Percentiles rank a stretch among this genome's conserved stretches.
These are phyloP conservation scores for Epichloe coenophiala DNA, from an alignment of 2,329 filamentous ascomycete genomes.

Conservation along the genomic window DNA sequence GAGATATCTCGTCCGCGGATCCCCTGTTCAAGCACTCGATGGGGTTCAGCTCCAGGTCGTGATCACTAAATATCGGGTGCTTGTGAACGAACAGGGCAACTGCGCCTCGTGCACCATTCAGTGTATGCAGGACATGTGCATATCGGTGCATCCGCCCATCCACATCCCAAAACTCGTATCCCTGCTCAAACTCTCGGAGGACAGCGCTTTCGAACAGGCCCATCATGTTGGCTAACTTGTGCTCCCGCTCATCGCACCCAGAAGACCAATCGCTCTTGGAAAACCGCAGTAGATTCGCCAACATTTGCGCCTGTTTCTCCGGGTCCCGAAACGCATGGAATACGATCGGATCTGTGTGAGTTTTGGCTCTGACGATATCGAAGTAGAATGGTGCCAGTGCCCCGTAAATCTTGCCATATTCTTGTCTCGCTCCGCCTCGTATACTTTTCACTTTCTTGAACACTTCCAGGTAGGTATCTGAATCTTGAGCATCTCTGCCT, in stretches of 20 bases:
- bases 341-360: slow-evolving; percentile 65
- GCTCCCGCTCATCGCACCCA: slow-evolving; percentile 58
- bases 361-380: slow-evolving; percentile 60
- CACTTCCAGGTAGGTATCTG: slow-evolving; percentile 52
- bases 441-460: slow-evolving; percentile 63
- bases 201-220: slow-evolving; percentile 83
- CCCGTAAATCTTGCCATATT: slow-evolving; percentile 86
- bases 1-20: slow-evolving; percentile 50
- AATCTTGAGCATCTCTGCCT: slow-evolving; percentile 39
- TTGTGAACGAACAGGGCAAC: slow-evolving; percentile 82
- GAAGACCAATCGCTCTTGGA: slow-evolving; percentile 66
- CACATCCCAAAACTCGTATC: slow-evolving; percentile 77
- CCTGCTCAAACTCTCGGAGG: slow-evolving; percentile 82
- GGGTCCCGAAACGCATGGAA: slow-evolving; percentile 83
- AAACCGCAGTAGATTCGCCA: slow-evolving; percentile 69
- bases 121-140: slow-evolving; percentile 66
- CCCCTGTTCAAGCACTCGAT: slow-evolving; percentile 69
- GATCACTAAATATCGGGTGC: slow-evolving; percentile 68
- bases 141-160: slow-evolving; percentile 83
- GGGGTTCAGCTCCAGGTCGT: slow-evolving; percentile 51
- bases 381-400: slow-evolving; percentile 79
- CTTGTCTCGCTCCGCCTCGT: slow-evolving; percentile 70
- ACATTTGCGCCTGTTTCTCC: slow-evolving; percentile 79
- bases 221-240: slow-evolving; percentile 61
- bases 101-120: slow-evolving; percentile 69